phyloP scores from a whole-genome alignment of 192 early-diverging fungal species.

The Gigaspora rosea region DNA sequence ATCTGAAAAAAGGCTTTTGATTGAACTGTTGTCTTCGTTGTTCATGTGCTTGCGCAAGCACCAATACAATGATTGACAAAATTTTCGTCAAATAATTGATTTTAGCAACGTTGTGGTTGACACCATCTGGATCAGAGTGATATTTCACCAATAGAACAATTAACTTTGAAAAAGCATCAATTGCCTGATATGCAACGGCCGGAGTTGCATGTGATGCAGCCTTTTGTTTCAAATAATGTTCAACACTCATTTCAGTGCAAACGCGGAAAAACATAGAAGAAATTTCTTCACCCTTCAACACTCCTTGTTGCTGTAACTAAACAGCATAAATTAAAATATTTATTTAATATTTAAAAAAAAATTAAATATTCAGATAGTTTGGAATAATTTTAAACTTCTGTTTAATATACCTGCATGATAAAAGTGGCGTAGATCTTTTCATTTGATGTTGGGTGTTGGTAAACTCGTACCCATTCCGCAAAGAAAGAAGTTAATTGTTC shows the following conservation, averaged over 20 bases:
- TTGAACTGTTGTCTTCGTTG: conserved; percentile 77
- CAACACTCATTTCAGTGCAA: conserved; percentile 82
- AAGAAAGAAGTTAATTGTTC: conserved; percentile 69
- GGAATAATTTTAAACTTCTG: not conserved
- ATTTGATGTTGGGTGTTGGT: conserved; percentile 68
- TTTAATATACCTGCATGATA: conserved; percentile 51
- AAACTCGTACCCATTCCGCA: conserved; percentile 81
- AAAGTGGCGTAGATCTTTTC: conserved; percentile 69
- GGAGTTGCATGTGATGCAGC: conserved; percentile 47
- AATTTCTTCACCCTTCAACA: conserved; percentile 73
- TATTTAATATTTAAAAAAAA: not conserved
- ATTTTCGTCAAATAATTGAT: conserved; percentile 78
- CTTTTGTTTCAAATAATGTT: conserved; percentile 70
- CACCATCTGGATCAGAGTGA: conserved; percentile 59
- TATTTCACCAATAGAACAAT: conserved; percentile 81
- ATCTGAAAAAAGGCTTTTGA: conserved; percentile 87
- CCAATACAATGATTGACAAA: conserved; percentile 82
- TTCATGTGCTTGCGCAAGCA: conserved; percentile 85
- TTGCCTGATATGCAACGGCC: conserved; percentile 69
- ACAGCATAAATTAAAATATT: not conserved
- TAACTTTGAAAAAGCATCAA: conserved; percentile 91
- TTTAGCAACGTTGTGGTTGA: conserved; percentile 55
- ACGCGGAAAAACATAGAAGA: conserved; percentile 90
- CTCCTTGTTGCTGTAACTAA: conserved; percentile 74
- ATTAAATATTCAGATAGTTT: not conserved